Conservation (phyloP, 768 basidiomycete species). For the Suillus tomentosus region DNA sequence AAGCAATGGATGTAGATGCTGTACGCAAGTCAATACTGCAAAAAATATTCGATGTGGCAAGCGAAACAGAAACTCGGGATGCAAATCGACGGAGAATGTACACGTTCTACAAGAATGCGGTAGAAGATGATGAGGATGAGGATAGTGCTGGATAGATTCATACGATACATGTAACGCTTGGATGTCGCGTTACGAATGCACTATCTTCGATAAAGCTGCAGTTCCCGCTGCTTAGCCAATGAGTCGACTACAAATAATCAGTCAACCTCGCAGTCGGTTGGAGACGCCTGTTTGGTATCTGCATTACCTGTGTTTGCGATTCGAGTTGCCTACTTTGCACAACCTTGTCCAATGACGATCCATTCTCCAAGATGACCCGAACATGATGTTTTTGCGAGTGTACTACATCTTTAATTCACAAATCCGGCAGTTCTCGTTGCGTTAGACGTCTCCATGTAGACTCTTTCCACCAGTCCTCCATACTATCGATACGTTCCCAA, state of each 20-base stretch:
- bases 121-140: conserved; percentile 48
- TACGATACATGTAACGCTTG: neutral
- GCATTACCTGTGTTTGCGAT: neutral
- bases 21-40: conserved; percentile 60
- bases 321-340: neutral
- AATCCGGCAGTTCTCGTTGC: conserved; percentile 83
- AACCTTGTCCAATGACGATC: neutral
- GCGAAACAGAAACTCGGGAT: conserved; percentile 72
- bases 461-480: conserved; percentile 94
- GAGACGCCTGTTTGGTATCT: neutral
- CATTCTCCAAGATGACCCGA: neutral
- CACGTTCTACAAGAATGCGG: conserved; percentile 69
- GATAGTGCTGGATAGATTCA: conserved; percentile 27
- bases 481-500: conserved; percentile 79
- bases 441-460: conserved; percentile 85
- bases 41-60: conserved; percentile 72
- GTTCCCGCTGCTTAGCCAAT: conserved; percentile 57
- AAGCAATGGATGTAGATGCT: conserved; percentile 33
- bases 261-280: neutral
- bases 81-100: conserved; percentile 84
- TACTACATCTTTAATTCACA: conserved; percentile 21
- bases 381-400: neutral
- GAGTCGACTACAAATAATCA: neutral
- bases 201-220: conserved; percentile 39
- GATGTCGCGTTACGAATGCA: neutral